Base-by-base conservation (phyloP, 371 early-diverging fungal genomes). In the Apophysomyces elegans region DNA sequence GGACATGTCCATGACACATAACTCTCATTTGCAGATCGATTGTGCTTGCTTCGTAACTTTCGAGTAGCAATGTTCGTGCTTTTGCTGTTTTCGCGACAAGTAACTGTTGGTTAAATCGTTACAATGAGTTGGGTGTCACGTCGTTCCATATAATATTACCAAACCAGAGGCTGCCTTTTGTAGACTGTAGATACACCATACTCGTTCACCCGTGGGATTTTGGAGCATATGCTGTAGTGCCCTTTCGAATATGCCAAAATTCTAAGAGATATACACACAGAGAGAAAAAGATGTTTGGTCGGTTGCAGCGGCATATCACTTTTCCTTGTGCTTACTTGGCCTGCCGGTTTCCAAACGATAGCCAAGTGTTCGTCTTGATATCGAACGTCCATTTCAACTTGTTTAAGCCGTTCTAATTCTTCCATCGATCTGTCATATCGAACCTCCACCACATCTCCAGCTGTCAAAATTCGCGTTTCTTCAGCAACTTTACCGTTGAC, bases 141-240 rank as follows among this genome's bases (percentile, higher is more conserved):
- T 36, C 57, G 32, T 71, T 26, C 32, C 32, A 26, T 26, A 26
- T 26, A 26, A 3, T 26, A 26, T 26, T 76, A 86, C 86, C 71
- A 86, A 62, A 41, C 86, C 86, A 26, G 81, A 84, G 8, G 84
- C 81, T 26, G 86, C 85, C 56, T 85, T 86, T 63, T 84, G 84
- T 26, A 84, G 59, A 54, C 74, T 56, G 54, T 73, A 62, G 26
- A 74, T 43, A 69, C 69, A 64, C 78, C 76, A 73, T 63, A 16
- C 41, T 63, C 62, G 35, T 37, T 75, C 56, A 0, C 67, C 67
- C 32, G 67, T 44, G 13, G 56, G 46, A 9, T 71, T 71, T 45
- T 69, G 70, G 1, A 76, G 63, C 0, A 67, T 66, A 16, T 66
- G 70, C 3, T 61, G 67, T 18, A 71, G 58, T n/a, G 70, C 74